Evolutionary conservation across 257 asterid genomes (phyloP).

Genomic region (Solanum corneliomulleri): DNA sequence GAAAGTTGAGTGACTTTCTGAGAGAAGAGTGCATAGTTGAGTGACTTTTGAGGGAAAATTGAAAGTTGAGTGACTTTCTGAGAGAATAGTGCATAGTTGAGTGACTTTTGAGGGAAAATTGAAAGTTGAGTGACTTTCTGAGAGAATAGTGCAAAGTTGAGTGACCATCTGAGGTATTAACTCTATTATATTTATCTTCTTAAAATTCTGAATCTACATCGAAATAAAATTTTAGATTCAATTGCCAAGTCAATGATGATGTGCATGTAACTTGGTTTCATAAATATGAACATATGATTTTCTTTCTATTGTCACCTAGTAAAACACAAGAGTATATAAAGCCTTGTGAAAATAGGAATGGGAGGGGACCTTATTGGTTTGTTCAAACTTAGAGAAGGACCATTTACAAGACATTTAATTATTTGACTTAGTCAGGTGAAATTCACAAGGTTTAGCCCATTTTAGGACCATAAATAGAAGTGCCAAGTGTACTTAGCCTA

Average conservation of each 20-base stretch:
- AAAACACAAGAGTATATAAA: not conserved
- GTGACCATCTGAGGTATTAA: too few relatives aligned
- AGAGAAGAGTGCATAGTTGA: too few relatives aligned
- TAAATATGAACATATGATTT: not conserved
- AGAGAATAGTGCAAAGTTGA: too few relatives aligned
- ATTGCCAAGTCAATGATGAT: not conserved
- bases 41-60: too few relatives aligned
- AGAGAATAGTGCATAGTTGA: too few relatives aligned
- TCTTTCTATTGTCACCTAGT: not conserved
- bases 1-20: too few relatives aligned
- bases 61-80: too few relatives aligned
- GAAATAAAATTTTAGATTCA: not conserved
- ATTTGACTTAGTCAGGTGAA: not conserved
- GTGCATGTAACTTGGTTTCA: not conserved
- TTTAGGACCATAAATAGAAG: not conserved
- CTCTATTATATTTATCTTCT: not conserved
- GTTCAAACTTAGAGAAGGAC: not conserved
- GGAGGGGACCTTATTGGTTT: not conserved
- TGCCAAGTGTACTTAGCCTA: not conserved
- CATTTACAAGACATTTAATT: not conserved
- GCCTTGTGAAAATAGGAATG: not conserved
- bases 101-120: too few relatives aligned
- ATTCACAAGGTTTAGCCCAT: not conserved
- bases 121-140: too few relatives aligned
- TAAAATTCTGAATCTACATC: not conserved